A percentile compares a stretch with the other conserved stretches of the same genome.
Conservation (phyloP, 192 early-diverging fungal species). For the Geosiphon pyriformis region DNA sequence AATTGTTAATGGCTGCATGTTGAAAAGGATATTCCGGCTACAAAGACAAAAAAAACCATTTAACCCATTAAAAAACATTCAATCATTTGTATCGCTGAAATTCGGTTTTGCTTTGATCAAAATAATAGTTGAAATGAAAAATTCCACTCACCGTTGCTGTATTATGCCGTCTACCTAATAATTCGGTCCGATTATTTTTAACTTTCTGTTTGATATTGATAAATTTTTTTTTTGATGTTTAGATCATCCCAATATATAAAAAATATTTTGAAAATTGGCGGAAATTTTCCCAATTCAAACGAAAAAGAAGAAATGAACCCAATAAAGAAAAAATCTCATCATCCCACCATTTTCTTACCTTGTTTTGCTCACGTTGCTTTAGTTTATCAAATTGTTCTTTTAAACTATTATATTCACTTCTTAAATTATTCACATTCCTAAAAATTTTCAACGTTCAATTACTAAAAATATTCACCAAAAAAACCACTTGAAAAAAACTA, state of each 20-base stretch:
- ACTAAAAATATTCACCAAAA: not conserved
- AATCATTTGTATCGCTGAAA: too few species aligned
- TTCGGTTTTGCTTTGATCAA: too few species aligned
- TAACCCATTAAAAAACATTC: too few species aligned
- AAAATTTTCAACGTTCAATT: too few species aligned
- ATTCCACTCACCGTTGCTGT: constrained; percentile 15
- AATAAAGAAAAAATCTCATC: not conserved
- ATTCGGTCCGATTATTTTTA: constrained; percentile 40
- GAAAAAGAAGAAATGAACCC: not conserved
- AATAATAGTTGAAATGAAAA: too few species aligned
- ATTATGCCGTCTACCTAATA: constrained; percentile 43
- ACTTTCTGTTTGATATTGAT: constrained; percentile 25
- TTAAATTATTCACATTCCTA: constrained; percentile 50
- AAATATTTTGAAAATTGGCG: too few species aligned
- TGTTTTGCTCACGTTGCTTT: constrained; percentile 44
- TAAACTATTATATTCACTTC: constrained; percentile 44
- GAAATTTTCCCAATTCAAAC: too few species aligned
- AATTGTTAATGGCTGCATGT: constrained; percentile 33
- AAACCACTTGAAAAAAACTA: not conserved
- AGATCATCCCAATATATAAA: too few species aligned
- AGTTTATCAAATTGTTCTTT: constrained; percentile 39
- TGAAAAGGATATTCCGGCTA: constrained; percentile 45
- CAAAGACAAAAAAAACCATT: not conserved
- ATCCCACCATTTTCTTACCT: not conserved
- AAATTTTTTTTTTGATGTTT: too few species aligned